Evolutionary conservation across 2,329 filamentous ascomycete genomes (phyloP).

Genomic region (Fusarium sp.): DNA sequence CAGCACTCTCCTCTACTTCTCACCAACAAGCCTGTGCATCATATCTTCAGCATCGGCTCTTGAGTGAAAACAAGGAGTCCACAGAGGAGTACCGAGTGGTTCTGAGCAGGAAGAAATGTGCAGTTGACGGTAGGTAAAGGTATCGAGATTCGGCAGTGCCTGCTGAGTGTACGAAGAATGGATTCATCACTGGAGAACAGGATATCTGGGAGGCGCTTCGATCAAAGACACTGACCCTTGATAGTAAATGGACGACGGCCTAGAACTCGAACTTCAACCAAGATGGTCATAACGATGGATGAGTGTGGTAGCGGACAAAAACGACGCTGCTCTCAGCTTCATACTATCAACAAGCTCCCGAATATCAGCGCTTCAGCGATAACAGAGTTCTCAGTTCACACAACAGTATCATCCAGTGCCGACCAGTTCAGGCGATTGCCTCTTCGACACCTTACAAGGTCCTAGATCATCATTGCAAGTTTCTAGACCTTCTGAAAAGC

Average conservation of each 20-base stretch:
- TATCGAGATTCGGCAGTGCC: no score
- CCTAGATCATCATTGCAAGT: no score
- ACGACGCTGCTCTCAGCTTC: background rate
- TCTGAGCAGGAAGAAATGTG: background rate
- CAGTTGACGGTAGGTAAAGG: background rate
- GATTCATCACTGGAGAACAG: background rate
- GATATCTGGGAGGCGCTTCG: background rate
- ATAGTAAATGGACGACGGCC: background rate
- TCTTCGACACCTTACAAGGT: background rate
- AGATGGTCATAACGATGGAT: background rate
- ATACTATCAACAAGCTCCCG: background rate
- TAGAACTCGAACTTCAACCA: background rate
- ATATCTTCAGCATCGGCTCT: background rate
- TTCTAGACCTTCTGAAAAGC: background rate
- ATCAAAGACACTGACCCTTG: background rate
- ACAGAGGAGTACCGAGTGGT: no score
- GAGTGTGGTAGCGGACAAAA: background rate
- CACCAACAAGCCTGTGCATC: background rate
- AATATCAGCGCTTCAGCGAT: background rate
- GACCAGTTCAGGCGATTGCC: background rate
- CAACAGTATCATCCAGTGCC: background rate
- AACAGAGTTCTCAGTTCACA: background rate
- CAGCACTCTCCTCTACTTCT: no score
- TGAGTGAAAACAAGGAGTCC: background rate
- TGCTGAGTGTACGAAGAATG: no score